Percentiles rank a stretch among this genome's conserved stretches.
Conservation (phyloP, 768 basidiomycete genomes). For the Kondoa malvinella region DNA sequence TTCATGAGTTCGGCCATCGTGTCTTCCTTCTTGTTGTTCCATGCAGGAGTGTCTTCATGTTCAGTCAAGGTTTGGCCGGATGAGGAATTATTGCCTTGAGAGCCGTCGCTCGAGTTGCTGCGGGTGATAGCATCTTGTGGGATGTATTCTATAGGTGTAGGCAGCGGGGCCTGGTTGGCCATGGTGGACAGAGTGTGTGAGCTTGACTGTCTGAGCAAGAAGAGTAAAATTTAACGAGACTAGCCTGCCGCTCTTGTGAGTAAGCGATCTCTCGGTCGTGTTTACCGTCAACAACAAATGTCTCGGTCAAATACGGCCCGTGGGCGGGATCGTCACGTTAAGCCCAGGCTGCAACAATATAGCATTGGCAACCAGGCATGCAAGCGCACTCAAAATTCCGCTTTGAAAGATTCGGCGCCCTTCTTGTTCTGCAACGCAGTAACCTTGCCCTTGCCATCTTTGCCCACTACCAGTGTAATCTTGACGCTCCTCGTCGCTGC, state of each 20-base stretch:
- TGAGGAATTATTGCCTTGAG: neutral
- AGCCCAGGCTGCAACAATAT: no score
- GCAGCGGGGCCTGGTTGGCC: neutral
- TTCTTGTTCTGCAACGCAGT: constrained; percentile 20
- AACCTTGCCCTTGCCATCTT: constrained; percentile 22
- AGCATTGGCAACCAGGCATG: neutral
- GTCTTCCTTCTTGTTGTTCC: neutral
- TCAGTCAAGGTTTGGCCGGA: neutral
- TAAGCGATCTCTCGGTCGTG: neutral
- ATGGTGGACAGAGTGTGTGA: neutral
- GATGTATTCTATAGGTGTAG: neutral
- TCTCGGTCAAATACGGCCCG: no score
- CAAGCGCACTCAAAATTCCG: constrained; percentile 4
- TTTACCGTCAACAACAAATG: neutral
- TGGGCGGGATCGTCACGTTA: no score
- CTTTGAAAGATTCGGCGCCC: constrained; percentile 8
- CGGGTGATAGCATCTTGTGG: neutral
- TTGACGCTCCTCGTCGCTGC: constrained; percentile 6
- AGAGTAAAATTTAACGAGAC: neutral
- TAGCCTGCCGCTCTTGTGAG: neutral
- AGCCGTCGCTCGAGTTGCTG: neutral
- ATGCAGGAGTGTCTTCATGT: no score
- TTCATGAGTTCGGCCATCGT: neutral
- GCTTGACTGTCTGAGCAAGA: neutral
- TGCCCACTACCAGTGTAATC: constrained; percentile 23